phyloP scores from a whole-genome alignment of 2,329 filamentous ascomycete genomes.

The Aspergillus ochraceus region DNA sequence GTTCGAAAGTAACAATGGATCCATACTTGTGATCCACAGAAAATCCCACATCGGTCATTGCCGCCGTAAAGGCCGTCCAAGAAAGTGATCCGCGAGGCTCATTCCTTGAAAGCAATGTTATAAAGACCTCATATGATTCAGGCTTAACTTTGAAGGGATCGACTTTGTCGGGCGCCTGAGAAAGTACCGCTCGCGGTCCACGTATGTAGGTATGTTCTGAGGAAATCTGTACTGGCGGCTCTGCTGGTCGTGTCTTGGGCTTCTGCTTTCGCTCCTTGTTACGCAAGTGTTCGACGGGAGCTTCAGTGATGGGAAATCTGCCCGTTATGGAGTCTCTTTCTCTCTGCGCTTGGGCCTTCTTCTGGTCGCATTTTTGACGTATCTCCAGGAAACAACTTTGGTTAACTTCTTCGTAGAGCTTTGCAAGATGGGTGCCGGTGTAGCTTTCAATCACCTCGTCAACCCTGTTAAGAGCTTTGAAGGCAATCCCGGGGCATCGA shows the following conservation, averaged over 20 bases:
- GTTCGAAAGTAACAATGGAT: conserved; percentile 39
- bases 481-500: conserved; percentile 28
- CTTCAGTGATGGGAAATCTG: not conserved
- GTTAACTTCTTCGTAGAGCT: conserved; percentile 47
- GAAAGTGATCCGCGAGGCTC: conserved; percentile 22
- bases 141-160: conserved; percentile 39
- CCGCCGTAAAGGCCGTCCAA: conserved; percentile 38
- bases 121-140: conserved; percentile 42
- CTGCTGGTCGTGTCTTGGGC: conserved; percentile 45
- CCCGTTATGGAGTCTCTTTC: not conserved
- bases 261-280: conserved; percentile 43
- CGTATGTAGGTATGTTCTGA: not conserved
- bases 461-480: conserved; percentile 37
- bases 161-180: not conserved
- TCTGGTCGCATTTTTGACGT: conserved; percentile 17
- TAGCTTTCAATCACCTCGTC: conserved; percentile 42
- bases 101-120: conserved; percentile 26
- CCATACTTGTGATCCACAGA: conserved; percentile 43
- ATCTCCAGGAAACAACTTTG: conserved; percentile 40
- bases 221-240: conserved; percentile 28
- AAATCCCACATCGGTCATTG: conserved; percentile 46
- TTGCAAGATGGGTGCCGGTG: conserved; percentile 42
- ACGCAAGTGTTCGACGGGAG: not conserved
- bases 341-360: conserved; percentile 4
- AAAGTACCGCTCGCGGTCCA: no score